A percentile compares a stretch with the other conserved stretches of the same genome.
Conservation (phyloP, 805 yeast genomes). For the Spathaspora gorwiae region DNA sequence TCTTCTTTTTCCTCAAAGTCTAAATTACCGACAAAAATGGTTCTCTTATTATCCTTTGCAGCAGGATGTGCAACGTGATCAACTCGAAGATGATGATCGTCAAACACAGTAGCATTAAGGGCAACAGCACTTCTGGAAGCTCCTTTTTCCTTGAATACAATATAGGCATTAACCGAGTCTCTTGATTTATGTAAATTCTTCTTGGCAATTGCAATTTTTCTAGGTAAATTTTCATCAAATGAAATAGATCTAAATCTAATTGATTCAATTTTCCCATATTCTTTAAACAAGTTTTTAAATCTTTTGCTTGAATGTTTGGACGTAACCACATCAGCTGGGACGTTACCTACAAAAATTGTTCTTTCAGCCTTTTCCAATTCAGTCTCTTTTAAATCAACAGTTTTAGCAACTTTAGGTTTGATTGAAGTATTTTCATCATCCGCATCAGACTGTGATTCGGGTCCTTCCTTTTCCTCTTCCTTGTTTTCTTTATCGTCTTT, state of each 20-base stretch:
- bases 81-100: constrained; percentile 75
- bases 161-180: constrained; percentile 82
- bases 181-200: constrained; percentile 72
- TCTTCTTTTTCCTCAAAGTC: constrained; percentile 94
- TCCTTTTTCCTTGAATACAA: constrained; percentile 63
- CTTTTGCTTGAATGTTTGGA: constrained; percentile 55
- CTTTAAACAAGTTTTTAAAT: constrained; percentile 60
- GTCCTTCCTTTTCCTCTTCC: constrained; percentile 16
- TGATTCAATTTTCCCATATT: constrained; percentile 58
- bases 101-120: constrained; percentile 65
- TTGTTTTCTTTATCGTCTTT: constrained; percentile 25
- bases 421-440: constrained; percentile 5
- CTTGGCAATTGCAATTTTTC: constrained; percentile 85
- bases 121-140: constrained; percentile 42
- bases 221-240: constrained; percentile 79
- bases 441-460: constrained; percentile 10
- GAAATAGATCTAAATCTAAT: constrained; percentile 90
- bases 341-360: constrained; percentile 86
- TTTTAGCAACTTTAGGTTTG: constrained; percentile 36
- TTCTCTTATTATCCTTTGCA: constrained; percentile 74
- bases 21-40: constrained; percentile 88
- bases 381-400: constrained; percentile 57
- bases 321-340: constrained; percentile 60
- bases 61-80: constrained; percentile 93
- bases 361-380: constrained; percentile 80